Percentiles rank a stretch among this genome's conserved stretches.
Evolutionary conservation across 768 basidiomycete genomes (phyloP).

Genomic region (Cantharellus anzutake): DNA sequence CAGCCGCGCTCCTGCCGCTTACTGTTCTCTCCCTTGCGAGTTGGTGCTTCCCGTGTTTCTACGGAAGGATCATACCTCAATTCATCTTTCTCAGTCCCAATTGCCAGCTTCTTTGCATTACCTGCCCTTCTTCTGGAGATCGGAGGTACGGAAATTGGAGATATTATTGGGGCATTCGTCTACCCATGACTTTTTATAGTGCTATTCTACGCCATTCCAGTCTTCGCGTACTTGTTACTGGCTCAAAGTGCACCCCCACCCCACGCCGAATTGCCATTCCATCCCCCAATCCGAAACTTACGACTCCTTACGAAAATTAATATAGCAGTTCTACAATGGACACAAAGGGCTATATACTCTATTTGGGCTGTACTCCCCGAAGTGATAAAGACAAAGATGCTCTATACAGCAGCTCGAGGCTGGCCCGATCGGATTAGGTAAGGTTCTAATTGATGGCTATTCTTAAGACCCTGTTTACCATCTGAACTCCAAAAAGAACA

Average conservation of each 20-base stretch:
- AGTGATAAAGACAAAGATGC: neutral
- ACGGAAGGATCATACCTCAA: neutral
- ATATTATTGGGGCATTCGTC: neutral
- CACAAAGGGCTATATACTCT: neutral
- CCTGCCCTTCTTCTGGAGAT: neutral
- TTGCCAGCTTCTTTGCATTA: neutral
- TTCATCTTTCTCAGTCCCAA: neutral
- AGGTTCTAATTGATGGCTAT: neutral
- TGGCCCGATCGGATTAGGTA: neutral
- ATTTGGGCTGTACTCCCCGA: neutral
- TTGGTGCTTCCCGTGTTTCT: neutral
- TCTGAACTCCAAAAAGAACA: neutral
- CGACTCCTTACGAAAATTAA: constrained; percentile 4
- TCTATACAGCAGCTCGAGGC: neutral
- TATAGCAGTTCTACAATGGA: constrained; percentile 1
- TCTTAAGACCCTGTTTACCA: neutral
- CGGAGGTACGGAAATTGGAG: neutral
- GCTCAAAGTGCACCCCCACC: constrained; percentile 8
- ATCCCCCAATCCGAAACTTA: constrained; percentile 1
- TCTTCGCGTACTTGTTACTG: constrained; percentile 4
- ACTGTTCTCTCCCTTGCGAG: neutral
- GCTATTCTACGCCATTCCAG: constrained; percentile 3
- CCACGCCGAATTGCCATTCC: constrained; percentile 3
- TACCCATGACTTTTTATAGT: neutral
- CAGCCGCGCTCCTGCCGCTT: neutral